Percentiles rank a stretch among this genome's conserved stretches.
phyloP scores from a whole-genome alignment of 768 basidiomycete species.

The Russula dissimulans region DNA sequence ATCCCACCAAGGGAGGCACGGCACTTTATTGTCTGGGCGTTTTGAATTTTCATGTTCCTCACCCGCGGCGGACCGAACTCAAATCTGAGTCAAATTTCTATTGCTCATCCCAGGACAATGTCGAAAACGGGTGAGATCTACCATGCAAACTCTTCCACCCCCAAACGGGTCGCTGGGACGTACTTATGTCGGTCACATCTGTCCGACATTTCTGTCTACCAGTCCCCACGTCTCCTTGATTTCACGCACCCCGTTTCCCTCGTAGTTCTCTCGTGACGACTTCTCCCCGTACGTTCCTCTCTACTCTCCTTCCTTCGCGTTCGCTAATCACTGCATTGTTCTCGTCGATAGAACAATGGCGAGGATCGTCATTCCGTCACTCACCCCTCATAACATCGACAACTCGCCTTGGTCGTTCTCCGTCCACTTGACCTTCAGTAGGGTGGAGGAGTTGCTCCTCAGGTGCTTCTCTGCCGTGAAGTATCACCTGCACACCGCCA shows the following conservation, averaged over 20 bases:
- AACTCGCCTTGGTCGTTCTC: conserved; percentile 15
- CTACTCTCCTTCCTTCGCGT: neutral
- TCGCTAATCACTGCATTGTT: neutral
- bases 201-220: conserved; percentile 3
- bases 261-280: neutral
- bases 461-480: conserved; percentile 4
- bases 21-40: conserved; percentile 10
- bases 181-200: conserved; percentile 16
- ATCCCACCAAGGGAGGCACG: conserved; percentile 13
- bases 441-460: conserved; percentile 1
- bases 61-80: conserved; percentile 12
- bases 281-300: conserved; percentile 2
- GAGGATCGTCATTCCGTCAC: conserved; percentile 15
- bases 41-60: conserved; percentile 7
- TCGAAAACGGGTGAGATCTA: conserved; percentile 14
- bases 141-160: conserved; percentile 2
- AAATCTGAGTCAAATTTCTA: conserved; percentile 5
- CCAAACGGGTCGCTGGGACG: conserved; percentile 11
- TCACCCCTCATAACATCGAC: conserved; percentile 13
- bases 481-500: conserved; percentile 19
- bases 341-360: conserved; percentile 2
- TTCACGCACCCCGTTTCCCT: neutral
- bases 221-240: conserved; percentile 6
- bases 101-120: conserved; percentile 2
- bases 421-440: conserved; percentile 10